phyloP scores from a whole-genome alignment of 108 stramenopile genomes.

The Stephanodiscus minutulus region DNA sequence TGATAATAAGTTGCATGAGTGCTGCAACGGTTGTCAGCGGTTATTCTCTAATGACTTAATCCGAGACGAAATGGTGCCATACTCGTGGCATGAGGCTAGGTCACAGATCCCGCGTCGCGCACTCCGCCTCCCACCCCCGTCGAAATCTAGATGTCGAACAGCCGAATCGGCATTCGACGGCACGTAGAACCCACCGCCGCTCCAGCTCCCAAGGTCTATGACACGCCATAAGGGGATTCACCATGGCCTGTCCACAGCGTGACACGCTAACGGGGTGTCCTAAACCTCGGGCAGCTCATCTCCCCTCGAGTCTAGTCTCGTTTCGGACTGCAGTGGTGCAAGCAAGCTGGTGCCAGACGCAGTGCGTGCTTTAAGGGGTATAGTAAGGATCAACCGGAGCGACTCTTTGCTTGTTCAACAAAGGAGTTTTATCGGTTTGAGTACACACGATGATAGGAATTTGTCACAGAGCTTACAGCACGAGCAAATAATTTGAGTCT shows the following conservation, averaged over 20 bases:
- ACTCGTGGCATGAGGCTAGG: not conserved
- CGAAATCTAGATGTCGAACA: constrained; percentile 77
- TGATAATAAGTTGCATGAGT: no score
- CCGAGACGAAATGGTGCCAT: no score
- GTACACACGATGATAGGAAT: not conserved
- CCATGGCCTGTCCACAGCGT: no score
- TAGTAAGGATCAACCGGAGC: constrained; percentile 53
- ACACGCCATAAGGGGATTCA: no score
- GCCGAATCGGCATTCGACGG: constrained; percentile 61
- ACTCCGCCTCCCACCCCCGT: constrained; percentile 35
- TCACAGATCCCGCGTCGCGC: constrained; percentile 9
- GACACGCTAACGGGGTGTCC: no score
- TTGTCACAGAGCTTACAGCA: no score
- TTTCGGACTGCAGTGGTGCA: constrained; percentile 59
- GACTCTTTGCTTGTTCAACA: constrained; percentile 62
- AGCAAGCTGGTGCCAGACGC: constrained; percentile 65
- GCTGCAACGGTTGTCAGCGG: no score
- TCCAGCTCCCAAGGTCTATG: no score
- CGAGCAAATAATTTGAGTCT: no score
- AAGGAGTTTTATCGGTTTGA: constrained; percentile 59
- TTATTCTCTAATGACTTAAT: no score
- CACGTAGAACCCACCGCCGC: constrained; percentile 64
- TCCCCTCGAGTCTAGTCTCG: no score
- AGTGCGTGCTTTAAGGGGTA: constrained; percentile 58
- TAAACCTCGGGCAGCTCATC: no score